Evolutionary conservation across 345 rosid genomes (phyloP).

Genomic region (Aethionema arabicum): DNA sequence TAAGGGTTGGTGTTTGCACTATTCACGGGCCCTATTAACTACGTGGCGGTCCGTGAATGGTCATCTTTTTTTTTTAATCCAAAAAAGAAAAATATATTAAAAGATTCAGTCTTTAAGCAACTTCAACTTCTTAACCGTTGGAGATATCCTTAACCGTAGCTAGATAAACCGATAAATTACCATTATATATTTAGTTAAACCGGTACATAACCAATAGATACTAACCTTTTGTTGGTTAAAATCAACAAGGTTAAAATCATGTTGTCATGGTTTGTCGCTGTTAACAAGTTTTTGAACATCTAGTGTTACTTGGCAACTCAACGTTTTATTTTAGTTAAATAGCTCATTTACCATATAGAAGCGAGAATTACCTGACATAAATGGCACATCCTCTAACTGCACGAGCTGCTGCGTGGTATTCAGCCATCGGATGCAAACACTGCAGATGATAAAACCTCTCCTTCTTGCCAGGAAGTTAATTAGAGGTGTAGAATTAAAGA

Average conservation of each 20-base stretch:
- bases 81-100: too few species aligned
- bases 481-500: too few species aligned
- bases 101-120: too few species aligned
- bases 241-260: conserved; percentile 52
- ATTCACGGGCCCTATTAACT: too few species aligned
- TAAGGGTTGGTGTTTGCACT: too few species aligned
- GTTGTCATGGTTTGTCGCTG: conserved; percentile 52
- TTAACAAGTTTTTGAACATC: conserved; percentile 4
- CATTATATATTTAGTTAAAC: conserved; percentile 1
- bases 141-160: too few species aligned
- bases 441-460: conserved; percentile 32
- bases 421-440: conserved; percentile 57
- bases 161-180: neutral
- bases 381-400: conserved; percentile 63
- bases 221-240: too few species aligned
- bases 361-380: conserved; percentile 49
- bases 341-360: neutral
- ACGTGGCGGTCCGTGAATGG: too few species aligned
- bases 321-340: conserved; percentile 1
- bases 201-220: neutral
- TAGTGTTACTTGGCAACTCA: conserved; percentile 2
- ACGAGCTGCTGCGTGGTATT: conserved; percentile 59
- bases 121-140: too few species aligned
- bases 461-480: too few species aligned
- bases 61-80: too few species aligned